Base-by-base conservation (phyloP, 1,284 basidiomycete species). In the Moniliella sp. region DNA sequence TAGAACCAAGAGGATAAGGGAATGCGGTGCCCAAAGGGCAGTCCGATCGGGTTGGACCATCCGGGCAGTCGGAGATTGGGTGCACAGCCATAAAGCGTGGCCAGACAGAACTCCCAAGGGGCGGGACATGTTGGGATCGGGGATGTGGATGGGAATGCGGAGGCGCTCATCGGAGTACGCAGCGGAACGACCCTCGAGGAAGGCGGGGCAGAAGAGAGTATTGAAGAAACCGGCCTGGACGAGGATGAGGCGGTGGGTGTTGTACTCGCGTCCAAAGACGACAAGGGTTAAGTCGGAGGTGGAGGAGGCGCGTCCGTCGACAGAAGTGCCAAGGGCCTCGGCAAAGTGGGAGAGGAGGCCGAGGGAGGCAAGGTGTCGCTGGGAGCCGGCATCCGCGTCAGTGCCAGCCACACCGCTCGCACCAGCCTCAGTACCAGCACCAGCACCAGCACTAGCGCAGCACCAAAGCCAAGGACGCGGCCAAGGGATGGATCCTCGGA, bases 181-280 rank as follows among this genome's bases (percentile, higher is more conserved):
- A 7, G 21, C 21, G 7, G 7, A 7, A 7, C n/a, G 8, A 7
- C 8, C 21, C n/a, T 23, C 21, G 21, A 7, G 7, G 21, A 23
- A 23, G 21, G 8, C 21, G 8, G 8, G 8, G n/a, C 21, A 23
- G 27, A 54, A 40, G 37, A 54, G 38, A 18, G 47, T 40, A n/a
- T 43, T 37, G 28, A 54, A 54, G 45, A 54, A 54, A 25, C 50
- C 37, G 1, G 50, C 44, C 30, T 54, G 50, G 15, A 50, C 47
- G 23, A 54, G 49, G 8, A 54, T 33, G 31, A 51, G 39, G 15
- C 49, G 42, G 31, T 54, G 50, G 4, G 50, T 32, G 15, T 39
- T 40, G 23, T 54, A 54, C n/a, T 43, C 31, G 3, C 46, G 39
- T 4, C 43, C 45, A 29, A 54, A 54, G 1, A 46, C 48, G 3